Evolutionary conservation across 306 rosid genomes (phyloP).

Genomic region (Pyrus bretschneideri): DNA sequence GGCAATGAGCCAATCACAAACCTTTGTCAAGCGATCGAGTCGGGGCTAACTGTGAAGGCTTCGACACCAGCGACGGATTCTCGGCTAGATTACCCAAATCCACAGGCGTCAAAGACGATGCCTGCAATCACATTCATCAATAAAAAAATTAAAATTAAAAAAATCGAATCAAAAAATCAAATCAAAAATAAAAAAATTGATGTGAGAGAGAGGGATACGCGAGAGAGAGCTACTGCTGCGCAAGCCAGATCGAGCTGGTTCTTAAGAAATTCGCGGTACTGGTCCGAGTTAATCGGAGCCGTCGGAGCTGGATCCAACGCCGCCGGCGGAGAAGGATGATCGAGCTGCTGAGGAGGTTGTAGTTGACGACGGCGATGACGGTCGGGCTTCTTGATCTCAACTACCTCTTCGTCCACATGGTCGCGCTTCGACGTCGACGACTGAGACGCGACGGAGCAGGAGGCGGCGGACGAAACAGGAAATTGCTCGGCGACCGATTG

Average conservation of each 20-base stretch:
- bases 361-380: slow-evolving; percentile 8
- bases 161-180: neutral
- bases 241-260: slow-evolving; percentile 50
- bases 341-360: slow-evolving; percentile 4
- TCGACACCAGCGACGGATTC: slow-evolving; percentile 5
- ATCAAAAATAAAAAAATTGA: neutral
- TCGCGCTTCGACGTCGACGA: slow-evolving; percentile 39
- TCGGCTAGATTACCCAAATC: slow-evolving; percentile 19
- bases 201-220: slow-evolving; percentile 19
- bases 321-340: slow-evolving; percentile 17
- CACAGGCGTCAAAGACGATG: slow-evolving; percentile 27
- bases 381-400: slow-evolving; percentile 37
- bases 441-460: slow-evolving; percentile 32
- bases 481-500: slow-evolving; percentile 9
- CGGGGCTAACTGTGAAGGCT: slow-evolving; percentile 25
- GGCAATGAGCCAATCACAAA: neutral
- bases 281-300: slow-evolving; percentile 18
- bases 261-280: slow-evolving; percentile 35
- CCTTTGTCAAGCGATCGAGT: slow-evolving; percentile 21
- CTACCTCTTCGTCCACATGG: slow-evolving; percentile 31
- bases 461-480: slow-evolving; percentile 9
- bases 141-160: neutral
- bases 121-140: slow-evolving; percentile 23
- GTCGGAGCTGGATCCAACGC: slow-evolving; percentile 18
- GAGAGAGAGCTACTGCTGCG: slow-evolving; percentile 46